Evolutionary conservation across 768 basidiomycete species (phyloP).

Genomic region (Tricholoma bakamatsutake): DNA sequence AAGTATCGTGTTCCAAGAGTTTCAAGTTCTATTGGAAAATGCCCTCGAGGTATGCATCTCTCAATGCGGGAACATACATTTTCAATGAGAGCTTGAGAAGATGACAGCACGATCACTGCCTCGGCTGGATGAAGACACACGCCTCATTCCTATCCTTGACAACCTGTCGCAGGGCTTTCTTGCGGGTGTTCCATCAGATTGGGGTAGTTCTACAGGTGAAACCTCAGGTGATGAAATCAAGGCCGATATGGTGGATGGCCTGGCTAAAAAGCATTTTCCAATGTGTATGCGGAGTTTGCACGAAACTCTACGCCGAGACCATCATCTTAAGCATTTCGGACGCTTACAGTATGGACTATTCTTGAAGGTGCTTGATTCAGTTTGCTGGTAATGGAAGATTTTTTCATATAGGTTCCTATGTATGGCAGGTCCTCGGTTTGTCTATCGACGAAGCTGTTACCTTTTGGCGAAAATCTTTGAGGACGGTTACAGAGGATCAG

Average conservation of each 20-base stretch:
- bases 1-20: constrained; percentile 85
- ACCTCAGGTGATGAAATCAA: constrained; percentile 61
- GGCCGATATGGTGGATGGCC: constrained; percentile 90
- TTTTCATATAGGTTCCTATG: not conserved
- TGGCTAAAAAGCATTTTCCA: constrained; percentile 87
- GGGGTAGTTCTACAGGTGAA: constrained; percentile 51
- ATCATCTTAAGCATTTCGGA: constrained; percentile 90
- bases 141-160: constrained; percentile 81
- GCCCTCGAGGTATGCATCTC: constrained; percentile 62
- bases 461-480: constrained; percentile 92
- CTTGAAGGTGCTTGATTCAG: constrained; percentile 63
- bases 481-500: constrained; percentile 78
- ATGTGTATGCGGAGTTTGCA: constrained; percentile 93
- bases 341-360: constrained; percentile 90
- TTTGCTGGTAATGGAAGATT: not conserved
- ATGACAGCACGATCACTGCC: constrained; percentile 82
- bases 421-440: constrained; percentile 74
- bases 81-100: constrained; percentile 31
- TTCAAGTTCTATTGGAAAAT: constrained; percentile 62
- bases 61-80: not conserved
- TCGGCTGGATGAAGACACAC: constrained; percentile 89
- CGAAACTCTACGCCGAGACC: constrained; percentile 65
- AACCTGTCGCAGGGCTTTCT: constrained; percentile 94
- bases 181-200: constrained; percentile 84
- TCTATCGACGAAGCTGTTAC: constrained; percentile 89